Base-by-base conservation (phyloP, 1,139 yeast species). In the Pichia sp. region DNA sequence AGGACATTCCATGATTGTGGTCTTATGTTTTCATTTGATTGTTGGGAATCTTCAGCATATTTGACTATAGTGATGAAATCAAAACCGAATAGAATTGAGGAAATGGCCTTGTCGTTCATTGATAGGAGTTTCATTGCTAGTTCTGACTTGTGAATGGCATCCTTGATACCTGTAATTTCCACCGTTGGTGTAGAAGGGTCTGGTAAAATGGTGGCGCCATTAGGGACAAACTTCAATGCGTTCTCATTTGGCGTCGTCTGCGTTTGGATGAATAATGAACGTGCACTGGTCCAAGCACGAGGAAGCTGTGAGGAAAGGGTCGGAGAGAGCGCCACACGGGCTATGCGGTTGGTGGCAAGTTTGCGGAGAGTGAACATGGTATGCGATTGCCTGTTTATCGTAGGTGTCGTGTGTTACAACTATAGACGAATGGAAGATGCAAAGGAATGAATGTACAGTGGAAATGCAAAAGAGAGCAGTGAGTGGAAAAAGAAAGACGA, bases 241-340 rank as follows among this genome's bases (percentile, higher is more conserved):
- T 88, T 82, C 27, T 79, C 88, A 54, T 91, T 91, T 3, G 98
- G 98, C 0, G 98, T 91, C 2, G 85, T 63, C 22, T 77, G 69
- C 0, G 87, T 77, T 51, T 78, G 83, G 10, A 58, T 57, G 35
- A 58, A 58, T 14, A 58, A 40, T 3, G 36, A 18, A 26, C 51
- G 37, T 11, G n/a, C n/a, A n/a, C n/a, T n/a, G n/a, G n/a, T n/a
- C n/a, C n/a, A n/a, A n/a, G n/a, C n/a, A n/a, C n/a, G n/a, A n/a
- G n/a, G n/a, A n/a, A n/a, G n/a, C n/a, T n/a, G n/a, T n/a, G n/a
- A n/a, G n/a, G n/a, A n/a, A n/a, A n/a, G n/a, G n/a, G n/a, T n/a
- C n/a, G n/a, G n/a, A n/a, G n/a, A n/a, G n/a, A n/a, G n/a, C n/a
- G n/a, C n/a, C n/a, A n/a, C n/a, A n/a, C n/a, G n/a, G n/a, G n/a